Base-by-base conservation (phyloP, 1,139 yeast genomes). In the Candida pseudocylindracea region DNA sequence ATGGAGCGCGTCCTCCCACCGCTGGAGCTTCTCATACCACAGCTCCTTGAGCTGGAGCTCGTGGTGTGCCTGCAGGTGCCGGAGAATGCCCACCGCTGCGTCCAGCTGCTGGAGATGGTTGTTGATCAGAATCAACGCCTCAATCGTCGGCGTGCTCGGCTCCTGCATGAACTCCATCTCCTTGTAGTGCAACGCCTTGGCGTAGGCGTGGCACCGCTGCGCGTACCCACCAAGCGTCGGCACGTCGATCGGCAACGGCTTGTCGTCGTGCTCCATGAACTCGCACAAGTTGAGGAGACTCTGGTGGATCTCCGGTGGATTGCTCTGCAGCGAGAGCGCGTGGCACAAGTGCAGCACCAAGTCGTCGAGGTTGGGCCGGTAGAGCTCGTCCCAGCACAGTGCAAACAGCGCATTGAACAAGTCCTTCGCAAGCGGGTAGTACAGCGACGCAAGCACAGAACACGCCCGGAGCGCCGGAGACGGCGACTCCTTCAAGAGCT, bases 251-350 rank as follows among this genome's bases (percentile, higher is more conserved):
- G 96, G 96, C 36, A 91, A 59, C 0, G 94, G 76, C 45, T 83
- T 85, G 43, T 83, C 95, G 50, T 85, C 96, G 45, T 88, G 96
- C 46, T 91, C 99, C 93, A 88, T 78, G 45, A 78, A 91, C 46
- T 91, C 99, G 0, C 94, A 93, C 35, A 91, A 57, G 41, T 85
- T 85, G 41, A 91, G 58, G 34, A 91, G 58, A 1, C 83, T 76
- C 47, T 88, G 98, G 42, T 85, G 76, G 31, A 88, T 85, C 44
- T 91, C 99, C 0, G 98, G 95, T 1, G 96, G 94, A 42, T 81
- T 81, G 41, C 85, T 80, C 1, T 93, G 80, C 0, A 94, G 75
- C 1, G 85, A 76, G 38, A 88, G 59, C 0, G 96, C 98, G 34
- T 73, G 63, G 45, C 93, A 83, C 32, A 91, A 63, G 1, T 93